Evolutionary conservation across 768 basidiomycete genomes (phyloP).

Genomic region (Dendrothele bispora): DNA sequence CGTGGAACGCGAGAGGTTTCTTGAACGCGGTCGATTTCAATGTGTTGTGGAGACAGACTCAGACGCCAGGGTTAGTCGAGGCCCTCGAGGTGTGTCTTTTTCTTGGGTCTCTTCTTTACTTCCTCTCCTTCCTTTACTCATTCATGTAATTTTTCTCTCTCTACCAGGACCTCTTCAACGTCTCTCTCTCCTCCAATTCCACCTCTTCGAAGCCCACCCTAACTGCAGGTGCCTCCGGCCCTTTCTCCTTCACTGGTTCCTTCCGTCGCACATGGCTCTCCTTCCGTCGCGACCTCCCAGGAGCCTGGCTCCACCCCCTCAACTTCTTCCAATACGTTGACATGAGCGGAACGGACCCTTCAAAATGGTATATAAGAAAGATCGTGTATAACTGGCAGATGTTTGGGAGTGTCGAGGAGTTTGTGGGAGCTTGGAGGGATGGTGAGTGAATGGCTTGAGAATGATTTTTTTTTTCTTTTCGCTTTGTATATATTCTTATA

Average conservation of each 20-base stretch:
- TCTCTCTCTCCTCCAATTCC: too few species aligned
- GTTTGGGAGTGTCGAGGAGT: slow-evolving; percentile 46
- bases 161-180: slow-evolving; percentile 57
- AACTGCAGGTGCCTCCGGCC: slow-evolving; percentile 42
- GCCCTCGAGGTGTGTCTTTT: slow-evolving; percentile 38
- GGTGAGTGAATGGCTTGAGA: too few species aligned
- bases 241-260: slow-evolving; percentile 59
- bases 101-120: neutral
- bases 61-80: slow-evolving; percentile 37
- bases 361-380: slow-evolving; percentile 53
- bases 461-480: neutral
- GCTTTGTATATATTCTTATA: neutral
- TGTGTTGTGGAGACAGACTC: slow-evolving; percentile 24
- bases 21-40: slow-evolving; percentile 27
- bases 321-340: slow-evolving; percentile 61
- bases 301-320: slow-evolving; percentile 51
- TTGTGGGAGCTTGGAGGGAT: slow-evolving; percentile 52
- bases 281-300: slow-evolving; percentile 49
- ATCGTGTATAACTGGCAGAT: slow-evolving; percentile 62
- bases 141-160: neutral
- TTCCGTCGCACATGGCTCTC: slow-evolving; percentile 57
- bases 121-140: too few species aligned
- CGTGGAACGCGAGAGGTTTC: slow-evolving; percentile 50
- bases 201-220: slow-evolving; percentile 58
- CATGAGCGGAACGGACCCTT: slow-evolving; percentile 49